Base-by-base conservation (phyloP, 805 yeast genomes). In the Blastobotrys chiropterorum region DNA sequence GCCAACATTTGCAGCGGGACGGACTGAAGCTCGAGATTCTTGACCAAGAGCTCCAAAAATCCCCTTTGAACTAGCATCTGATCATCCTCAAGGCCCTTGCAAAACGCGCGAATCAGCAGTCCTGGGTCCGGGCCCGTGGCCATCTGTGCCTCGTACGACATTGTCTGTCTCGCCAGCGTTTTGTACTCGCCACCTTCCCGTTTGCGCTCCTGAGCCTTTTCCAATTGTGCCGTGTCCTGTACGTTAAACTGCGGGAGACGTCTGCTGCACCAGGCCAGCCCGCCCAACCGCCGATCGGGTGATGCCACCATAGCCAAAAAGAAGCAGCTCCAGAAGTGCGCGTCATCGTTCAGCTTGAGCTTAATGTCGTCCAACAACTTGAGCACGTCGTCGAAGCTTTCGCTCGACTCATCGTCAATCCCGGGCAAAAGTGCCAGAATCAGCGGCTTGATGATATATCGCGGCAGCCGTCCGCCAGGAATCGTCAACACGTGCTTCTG, bases 391-490 rank as follows among this genome's bases (percentile, higher is more conserved):
- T 72, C 74, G 62, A 85, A 92, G 31, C 83, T 83, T 61, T 94
- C 99, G 17, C 90, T 81, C 41, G 90, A 80, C 58, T 90, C 96
- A 60, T 94, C 98, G 60, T 94, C 99, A 48, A 94, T 77, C 0
- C 96, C 96, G 0, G 96, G 90, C 2, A 92, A 67, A 34, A 90
- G 72, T 55, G 92, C 79, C 47, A 90, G 73, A 3, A 92, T 67
- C 5, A 92, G 61, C 0, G 97, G 90, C 52, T 80, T 82, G 34
- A 86, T 70, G 15, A 88, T 66, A 20, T 77, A 68, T 50, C 81
- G 74, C 51, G 90, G 67, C 0, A 74, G 67, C 0, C 57, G 52
- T 5, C 34, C 34, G 1, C 81, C 62, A 2, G 84, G 78, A 2
- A 86, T 60, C 1, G 67, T 62, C 5, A 86, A 70, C 4, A 90